Evolutionary conservation across 2,329 filamentous ascomycete genomes (phyloP), one percentile per base, ranked within the genome.

Genomic region (Akanthomyces lecanii): DNA sequence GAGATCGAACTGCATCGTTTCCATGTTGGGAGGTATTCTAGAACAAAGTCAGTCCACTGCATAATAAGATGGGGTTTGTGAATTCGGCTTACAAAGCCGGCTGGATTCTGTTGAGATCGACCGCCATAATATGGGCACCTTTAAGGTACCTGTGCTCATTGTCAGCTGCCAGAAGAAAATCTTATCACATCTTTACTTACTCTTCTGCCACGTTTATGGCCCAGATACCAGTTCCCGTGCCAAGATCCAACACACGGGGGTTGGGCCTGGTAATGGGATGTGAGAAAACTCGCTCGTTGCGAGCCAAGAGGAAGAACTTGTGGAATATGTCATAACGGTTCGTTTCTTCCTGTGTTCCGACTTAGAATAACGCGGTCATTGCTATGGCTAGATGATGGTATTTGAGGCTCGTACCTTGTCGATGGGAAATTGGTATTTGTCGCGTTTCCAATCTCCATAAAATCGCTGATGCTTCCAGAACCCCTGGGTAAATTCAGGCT

Each of bases 161-260:
- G 65, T 64, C 38, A 55, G 61, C 28, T 4, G 38, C 8, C 14
- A 6, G 1, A 44, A 51, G 30, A 7, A 21, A 8, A 30, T 5
- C n/a, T 12, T n/a, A 8, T 25, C 50, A 21, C 42, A n/a, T 14
- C 4, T 40, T 36, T 21, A 74, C 85, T 77, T 79, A 91, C 84
- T 90, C 66, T 66, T 76, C 87, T 66, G 90, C 89, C 77, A 97
- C 89, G 68, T 94, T 89, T 69, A 96, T 90, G 47, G 89, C 86
- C 94, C 94, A 98, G 65, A 96, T 94, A 45, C 92, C 92, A 1
- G 92, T 96, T 23, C 93, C 94, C 66, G 89, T 93, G 48, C 92
- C 94, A 61, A 97, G 72, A 70, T 89, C 87, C 48, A 89, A 72
- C 54, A 89, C 61, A 53, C 61, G 66, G 21, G 47, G 65, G 23